A percentile compares a stretch with the other conserved stretches of the same genome.
Evolutionary conservation across 1,284 basidiomycete species (phyloP).

Genomic region (Psilocybe mexicana): DNA sequence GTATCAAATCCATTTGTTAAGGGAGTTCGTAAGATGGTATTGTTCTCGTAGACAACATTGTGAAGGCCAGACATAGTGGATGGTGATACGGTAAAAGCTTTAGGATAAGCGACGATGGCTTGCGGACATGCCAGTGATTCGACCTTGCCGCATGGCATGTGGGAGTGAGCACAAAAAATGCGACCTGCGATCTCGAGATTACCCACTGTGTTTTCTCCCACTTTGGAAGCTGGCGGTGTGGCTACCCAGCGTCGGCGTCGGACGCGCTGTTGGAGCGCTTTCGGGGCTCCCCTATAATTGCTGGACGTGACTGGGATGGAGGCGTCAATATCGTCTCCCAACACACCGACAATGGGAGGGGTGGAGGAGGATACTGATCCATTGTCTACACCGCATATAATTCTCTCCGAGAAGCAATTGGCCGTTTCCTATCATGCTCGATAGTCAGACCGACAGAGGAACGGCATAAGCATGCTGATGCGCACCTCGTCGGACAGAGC

Average conservation of each 20-base stretch:
- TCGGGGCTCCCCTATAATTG: constrained; percentile 11
- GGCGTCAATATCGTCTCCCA: neutral
- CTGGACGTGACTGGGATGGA: constrained; percentile 4
- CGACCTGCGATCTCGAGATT: too few relatives aligned
- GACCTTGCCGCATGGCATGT: too few relatives aligned
- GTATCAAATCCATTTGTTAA: too few relatives aligned
- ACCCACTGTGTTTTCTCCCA: neutral
- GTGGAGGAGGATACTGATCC: neutral
- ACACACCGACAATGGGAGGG: constrained; percentile 7
- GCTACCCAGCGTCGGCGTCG: neutral
- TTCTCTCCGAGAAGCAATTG: constrained; percentile 7
- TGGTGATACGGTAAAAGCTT: too few relatives aligned
- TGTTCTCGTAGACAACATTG: too few relatives aligned
- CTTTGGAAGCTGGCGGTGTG: neutral
- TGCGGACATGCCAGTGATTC: too few relatives aligned
- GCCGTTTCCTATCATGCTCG: constrained; percentile 5
- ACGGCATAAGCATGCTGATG: neutral
- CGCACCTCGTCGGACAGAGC: constrained; percentile 6
- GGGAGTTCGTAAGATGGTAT: too few relatives aligned
- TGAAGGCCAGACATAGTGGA: too few relatives aligned
- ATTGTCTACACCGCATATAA: neutral
- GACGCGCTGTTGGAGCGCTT: neutral
- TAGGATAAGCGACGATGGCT: too few relatives aligned
- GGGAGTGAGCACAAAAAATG: too few relatives aligned
- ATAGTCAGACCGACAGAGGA: neutral